These are phyloP conservation scores for Ramalina peruviana DNA, from an alignment of 495 filamentous ascomycete species.

Conservation along the genomic window DNA sequence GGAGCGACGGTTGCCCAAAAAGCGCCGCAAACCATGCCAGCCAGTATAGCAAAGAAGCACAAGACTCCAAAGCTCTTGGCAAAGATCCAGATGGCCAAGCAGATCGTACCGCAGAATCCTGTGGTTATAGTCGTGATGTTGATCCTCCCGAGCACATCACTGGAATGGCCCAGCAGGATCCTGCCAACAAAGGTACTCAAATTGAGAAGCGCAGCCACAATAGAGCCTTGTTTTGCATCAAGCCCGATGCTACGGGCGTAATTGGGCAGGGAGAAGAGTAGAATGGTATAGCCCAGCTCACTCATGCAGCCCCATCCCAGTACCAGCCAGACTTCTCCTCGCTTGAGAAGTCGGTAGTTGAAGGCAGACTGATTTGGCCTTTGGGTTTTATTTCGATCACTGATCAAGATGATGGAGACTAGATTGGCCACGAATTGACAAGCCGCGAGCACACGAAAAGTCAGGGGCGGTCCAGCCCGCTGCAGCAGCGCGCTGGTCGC, in stretches of 20 bases:
- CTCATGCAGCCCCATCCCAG: conserved; percentile 55
- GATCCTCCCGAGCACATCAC: conserved; percentile 56
- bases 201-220: conserved; percentile 61
- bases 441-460: conserved; percentile 60
- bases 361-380: conserved; percentile 49
- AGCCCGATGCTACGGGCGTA: conserved; percentile 58
- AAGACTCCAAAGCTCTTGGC: conserved; percentile 50
- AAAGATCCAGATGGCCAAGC: conserved; percentile 62
- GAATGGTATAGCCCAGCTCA: conserved; percentile 61
- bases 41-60: conserved; percentile 56
- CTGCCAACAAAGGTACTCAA: conserved; percentile 55
- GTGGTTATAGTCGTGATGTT: conserved; percentile 57
- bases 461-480: conserved; percentile 49
- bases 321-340: conserved; percentile 48
- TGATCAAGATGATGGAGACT: conserved; percentile 44
- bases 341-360: conserved; percentile 44
- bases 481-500: conserved; percentile 41
- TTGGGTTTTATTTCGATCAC: conserved; percentile 57
- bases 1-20: conserved; percentile 45
- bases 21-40: conserved; percentile 56
- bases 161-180: conserved; percentile 58
- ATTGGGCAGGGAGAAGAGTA: conserved; percentile 64
- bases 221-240: conserved; percentile 48
- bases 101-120: conserved; percentile 48
- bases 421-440: conserved; percentile 50